Evolutionary conservation across 176 grass and related monocot species (phyloP), one percentile per base, ranked within the genome.

Genomic region (Saccharum officinarum): DNA sequence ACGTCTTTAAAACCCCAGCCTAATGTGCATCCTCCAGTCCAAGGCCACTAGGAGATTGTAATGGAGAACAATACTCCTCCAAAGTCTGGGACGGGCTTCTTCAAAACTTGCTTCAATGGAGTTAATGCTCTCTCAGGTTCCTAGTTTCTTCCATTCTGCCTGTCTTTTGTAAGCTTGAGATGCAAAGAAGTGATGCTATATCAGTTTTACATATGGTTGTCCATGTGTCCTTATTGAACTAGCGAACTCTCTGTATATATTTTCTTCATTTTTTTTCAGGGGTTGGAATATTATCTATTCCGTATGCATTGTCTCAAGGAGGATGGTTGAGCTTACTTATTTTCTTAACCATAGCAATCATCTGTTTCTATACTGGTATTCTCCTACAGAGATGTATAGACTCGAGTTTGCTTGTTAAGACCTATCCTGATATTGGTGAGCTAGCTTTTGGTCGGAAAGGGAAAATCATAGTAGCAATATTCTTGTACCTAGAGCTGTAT

Each of bases 91-190:
- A 91, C 91, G 9, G 72, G 84, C 82, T 97, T 94, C 77, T 86
- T 92, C 57, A 97, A 90, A 86, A 97, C 94, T 71, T 97, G 94
- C 78, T 94, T 97, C 91, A 97, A 97, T 97, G 94, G 94, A 63
- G 89, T 92, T 41, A 97, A 97, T 90, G 94, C 91, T 50, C 94
- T 97, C 59, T 90, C 91, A 97, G 94, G 94, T 97, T 61, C 70
- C 20, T 71, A 82, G 47, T 54, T 82, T 83, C 20, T 52, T 82
- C 41, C 30, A 52, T 62, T 42, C 36, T 73, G 15, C 28, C 55
- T 65, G 20, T 80, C 68, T 75, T 80, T 7, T 8, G 57, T 31
- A 81, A 84, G 69, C 52, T 47, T 80, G 73, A 80, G 28, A 71
- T 61, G 37, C 17, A 17, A 39, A 40, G 65, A 87, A 46, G 26